phyloP scores from a whole-genome alignment of 768 basidiomycete species.

The Macrolepiota dolichaula region DNA sequence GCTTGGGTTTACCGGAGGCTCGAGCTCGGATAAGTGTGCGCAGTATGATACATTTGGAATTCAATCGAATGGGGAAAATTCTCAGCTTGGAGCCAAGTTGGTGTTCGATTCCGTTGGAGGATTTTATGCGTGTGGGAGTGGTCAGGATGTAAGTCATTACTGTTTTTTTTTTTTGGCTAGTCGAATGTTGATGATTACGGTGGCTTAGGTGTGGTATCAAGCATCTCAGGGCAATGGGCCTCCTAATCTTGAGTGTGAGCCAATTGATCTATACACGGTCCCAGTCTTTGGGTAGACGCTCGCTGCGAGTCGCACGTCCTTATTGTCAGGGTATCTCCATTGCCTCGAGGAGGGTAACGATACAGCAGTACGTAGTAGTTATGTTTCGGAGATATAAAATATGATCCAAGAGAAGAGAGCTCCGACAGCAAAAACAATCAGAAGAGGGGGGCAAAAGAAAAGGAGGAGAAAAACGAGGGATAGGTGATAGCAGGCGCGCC shows the following conservation, averaged over 20 bases:
- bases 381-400: not conserved
- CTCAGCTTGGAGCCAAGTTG: slow-evolving; percentile 26
- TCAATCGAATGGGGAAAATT: slow-evolving; percentile 25
- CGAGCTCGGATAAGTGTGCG: slow-evolving; percentile 30
- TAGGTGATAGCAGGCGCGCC: not conserved
- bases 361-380: not conserved
- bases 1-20: slow-evolving; percentile 23
- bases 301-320: not conserved
- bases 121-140: slow-evolving; percentile 26
- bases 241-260: slow-evolving; percentile 11
- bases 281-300: slow-evolving; percentile 9
- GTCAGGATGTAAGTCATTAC: slow-evolving; percentile 21
- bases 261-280: slow-evolving; percentile 20
- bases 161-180: not conserved
- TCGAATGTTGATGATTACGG: not conserved
- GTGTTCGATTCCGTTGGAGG: slow-evolving; percentile 24
- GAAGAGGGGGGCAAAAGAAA: too few relatives aligned
- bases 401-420: not conserved
- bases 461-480: not conserved
- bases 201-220: slow-evolving; percentile 23
- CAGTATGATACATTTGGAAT: slow-evolving; percentile 23
- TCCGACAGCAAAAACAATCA: not conserved
- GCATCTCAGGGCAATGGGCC: slow-evolving; percentile 16
- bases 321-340: not conserved
- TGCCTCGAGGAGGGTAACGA: not conserved